Percentiles rank a stretch among this genome's conserved stretches.
phyloP scores from a whole-genome alignment of 768 basidiomycete genomes.

The Austroboletus festivus region DNA sequence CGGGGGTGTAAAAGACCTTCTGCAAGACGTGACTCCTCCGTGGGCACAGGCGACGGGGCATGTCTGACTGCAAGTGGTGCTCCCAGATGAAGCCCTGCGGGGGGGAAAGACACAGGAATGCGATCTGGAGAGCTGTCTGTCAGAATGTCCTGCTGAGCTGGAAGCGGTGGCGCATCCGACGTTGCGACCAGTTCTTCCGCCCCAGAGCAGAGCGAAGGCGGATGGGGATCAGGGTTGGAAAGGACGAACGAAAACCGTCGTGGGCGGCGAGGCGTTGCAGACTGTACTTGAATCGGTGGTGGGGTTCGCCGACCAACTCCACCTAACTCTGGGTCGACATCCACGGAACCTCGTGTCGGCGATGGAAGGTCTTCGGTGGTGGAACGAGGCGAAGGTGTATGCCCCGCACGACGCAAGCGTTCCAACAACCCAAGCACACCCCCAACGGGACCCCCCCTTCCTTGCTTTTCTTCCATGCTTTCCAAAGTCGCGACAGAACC shows the following conservation, averaged over 20 bases:
- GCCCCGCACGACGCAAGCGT: slow-evolving; percentile 24
- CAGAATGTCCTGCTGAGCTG: not conserved
- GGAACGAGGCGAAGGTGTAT: slow-evolving; percentile 28
- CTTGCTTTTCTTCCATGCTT: slow-evolving; percentile 24
- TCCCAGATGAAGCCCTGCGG: not conserved
- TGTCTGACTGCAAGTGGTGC: slow-evolving; percentile 4
- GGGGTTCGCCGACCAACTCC: slow-evolving; percentile 5
- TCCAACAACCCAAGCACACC: slow-evolving; percentile 29
- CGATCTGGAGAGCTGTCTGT: not conserved
- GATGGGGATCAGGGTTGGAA: slow-evolving; percentile 30
- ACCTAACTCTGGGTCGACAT: slow-evolving; percentile 16
- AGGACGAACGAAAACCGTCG: slow-evolving; percentile 29
- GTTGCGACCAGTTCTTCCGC: not conserved
- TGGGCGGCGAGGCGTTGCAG: slow-evolving; percentile 15
- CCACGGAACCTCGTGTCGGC: slow-evolving; percentile 2
- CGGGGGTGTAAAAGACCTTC: slow-evolving; percentile 33
- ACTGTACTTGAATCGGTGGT: slow-evolving; percentile 14
- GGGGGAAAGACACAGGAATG: not conserved
- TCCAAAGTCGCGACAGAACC: slow-evolving; percentile 14
- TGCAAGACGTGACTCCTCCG: slow-evolving; percentile 23
- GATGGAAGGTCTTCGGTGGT: slow-evolving; percentile 22
- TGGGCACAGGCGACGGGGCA: slow-evolving; percentile 24
- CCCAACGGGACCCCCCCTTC: slow-evolving; percentile 17
- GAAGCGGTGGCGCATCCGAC: not conserved
- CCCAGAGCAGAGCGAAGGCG: slow-evolving; percentile 18